These are phyloP conservation scores for Ceratobasidium papillatum DNA, from an alignment of 1,284 basidiomycete species.

Conservation along the genomic window DNA sequence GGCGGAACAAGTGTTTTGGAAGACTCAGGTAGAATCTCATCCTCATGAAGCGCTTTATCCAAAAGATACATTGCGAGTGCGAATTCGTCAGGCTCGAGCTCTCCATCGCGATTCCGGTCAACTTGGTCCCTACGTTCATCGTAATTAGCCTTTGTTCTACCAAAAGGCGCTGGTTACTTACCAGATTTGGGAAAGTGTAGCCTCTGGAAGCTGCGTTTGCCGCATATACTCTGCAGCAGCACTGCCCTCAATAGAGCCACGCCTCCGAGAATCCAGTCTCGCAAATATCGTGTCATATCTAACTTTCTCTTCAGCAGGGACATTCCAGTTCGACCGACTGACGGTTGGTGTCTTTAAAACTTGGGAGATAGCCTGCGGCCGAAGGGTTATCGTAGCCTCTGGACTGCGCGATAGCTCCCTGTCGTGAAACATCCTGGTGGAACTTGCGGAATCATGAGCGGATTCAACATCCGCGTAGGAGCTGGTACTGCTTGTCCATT, in stretches of 20 bases:
- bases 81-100: conserved; percentile 90
- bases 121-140: conserved; percentile 89
- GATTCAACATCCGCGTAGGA: conserved; percentile 66
- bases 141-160: too few species aligned
- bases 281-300: conserved; percentile 86
- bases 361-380: conserved; percentile 47
- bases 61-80: conserved; percentile 97
- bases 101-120: conserved; percentile 89
- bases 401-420: conserved; percentile 59
- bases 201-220: conserved; percentile 87
- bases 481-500: conserved; percentile 53
- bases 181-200: conserved; percentile 91
- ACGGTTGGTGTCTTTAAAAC: conserved; percentile 48
- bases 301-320: conserved; percentile 83
- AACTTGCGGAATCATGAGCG: conserved; percentile 42
- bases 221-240: conserved; percentile 97
- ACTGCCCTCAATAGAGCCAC: conserved; percentile 90
- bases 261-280: conserved; percentile 76
- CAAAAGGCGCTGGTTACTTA: conserved; percentile 54
- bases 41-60: conserved; percentile 83
- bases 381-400: conserved; percentile 57
- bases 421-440: conserved; percentile 68
- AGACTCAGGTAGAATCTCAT: conserved; percentile 76
- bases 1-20: conserved; percentile 85
- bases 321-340: conserved; percentile 71